Percentiles rank a stretch among this genome's conserved stretches.
phyloP scores from a whole-genome alignment of 768 basidiomycete species.

The Myochromella boudieri region DNA sequence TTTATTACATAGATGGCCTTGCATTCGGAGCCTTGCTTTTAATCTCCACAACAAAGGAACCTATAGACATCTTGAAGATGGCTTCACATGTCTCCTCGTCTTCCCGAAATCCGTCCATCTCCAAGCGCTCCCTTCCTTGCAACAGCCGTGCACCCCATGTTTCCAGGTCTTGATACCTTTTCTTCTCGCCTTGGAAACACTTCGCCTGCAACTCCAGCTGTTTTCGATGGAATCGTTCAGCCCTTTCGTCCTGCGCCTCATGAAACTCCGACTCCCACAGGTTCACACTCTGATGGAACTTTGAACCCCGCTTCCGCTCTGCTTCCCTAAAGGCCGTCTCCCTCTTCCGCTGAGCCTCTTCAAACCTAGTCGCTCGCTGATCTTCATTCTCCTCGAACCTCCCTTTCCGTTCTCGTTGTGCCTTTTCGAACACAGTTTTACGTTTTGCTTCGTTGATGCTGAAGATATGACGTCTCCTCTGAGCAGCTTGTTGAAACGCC shows the following conservation, averaged over 20 bases:
- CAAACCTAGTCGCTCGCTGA: background rate
- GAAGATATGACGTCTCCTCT: slow-evolving; percentile 4
- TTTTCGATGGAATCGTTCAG: background rate
- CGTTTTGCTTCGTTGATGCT: slow-evolving; percentile 7
- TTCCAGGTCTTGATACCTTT: background rate
- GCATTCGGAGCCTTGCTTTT: too few relatives aligned
- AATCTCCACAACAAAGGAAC: background rate
- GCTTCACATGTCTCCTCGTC: background rate
- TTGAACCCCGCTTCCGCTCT: background rate
- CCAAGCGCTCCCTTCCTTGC: background rate
- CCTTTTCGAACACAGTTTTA: background rate
- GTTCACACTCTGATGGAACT: background rate
- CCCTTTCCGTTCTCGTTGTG: slow-evolving; percentile 1
- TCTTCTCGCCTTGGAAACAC: slow-evolving; percentile 3
- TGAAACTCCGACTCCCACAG: background rate
- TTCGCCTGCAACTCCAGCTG: background rate
- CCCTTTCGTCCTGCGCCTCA: background rate
- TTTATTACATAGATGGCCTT: too few relatives aligned
- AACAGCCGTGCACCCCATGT: slow-evolving; percentile 3
- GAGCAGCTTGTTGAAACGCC: slow-evolving; percentile 1
- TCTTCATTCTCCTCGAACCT: background rate
- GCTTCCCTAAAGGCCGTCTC: slow-evolving; percentile 1
- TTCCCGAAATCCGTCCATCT: background rate
- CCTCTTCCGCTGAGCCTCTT: background rate
- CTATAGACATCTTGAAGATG: slow-evolving; percentile 1